Evolutionary conservation across 2,329 filamentous ascomycete species (phyloP).

Genomic region (Hypocrella siamensis): DNA sequence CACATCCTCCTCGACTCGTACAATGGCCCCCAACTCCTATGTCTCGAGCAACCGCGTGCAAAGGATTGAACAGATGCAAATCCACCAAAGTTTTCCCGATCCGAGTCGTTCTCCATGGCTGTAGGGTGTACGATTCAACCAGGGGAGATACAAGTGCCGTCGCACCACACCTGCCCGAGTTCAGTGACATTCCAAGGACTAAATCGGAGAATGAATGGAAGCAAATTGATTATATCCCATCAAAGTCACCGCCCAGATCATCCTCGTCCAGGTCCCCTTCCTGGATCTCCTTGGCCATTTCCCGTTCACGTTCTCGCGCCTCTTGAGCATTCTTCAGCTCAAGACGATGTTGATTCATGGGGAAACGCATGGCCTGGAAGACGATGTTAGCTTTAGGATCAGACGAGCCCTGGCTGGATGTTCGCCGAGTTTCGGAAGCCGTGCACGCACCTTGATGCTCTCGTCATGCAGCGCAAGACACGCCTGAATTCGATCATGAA

Average conservation of each 20-base stretch:
- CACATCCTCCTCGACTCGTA: too few species aligned
- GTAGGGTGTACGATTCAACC: too few species aligned
- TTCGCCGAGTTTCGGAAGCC: too few species aligned
- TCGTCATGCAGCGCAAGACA: slow-evolving; percentile 89
- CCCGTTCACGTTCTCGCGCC: slow-evolving; percentile 87
- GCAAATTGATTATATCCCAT: slow-evolving; percentile 93
- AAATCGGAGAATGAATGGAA: slow-evolving; percentile 6
- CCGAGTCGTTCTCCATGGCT: too few species aligned
- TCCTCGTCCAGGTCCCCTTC: slow-evolving; percentile 95
- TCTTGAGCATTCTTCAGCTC: slow-evolving; percentile 98
- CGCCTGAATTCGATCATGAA: slow-evolving; percentile 90
- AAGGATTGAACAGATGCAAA: too few species aligned
- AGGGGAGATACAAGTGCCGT: too few species aligned
- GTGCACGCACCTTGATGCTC: slow-evolving; percentile 70
- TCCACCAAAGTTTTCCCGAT: too few species aligned
- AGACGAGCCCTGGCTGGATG: too few species aligned
- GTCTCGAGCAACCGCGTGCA: too few species aligned
- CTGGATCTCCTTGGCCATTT: slow-evolving; percentile 97
- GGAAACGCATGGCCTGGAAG: slow-evolving; percentile 83
- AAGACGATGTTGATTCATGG: slow-evolving; percentile 96
- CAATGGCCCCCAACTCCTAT: too few species aligned
- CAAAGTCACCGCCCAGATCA: slow-evolving; percentile 88
- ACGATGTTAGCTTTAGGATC: too few species aligned
- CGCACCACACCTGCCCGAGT: too few species aligned
- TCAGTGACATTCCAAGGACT: slow-evolving; percentile 1